These are phyloP conservation scores for Ophiostoma sp. DNA, from an alignment of 2,329 filamentous ascomycete species.

Conservation along the genomic window DNA sequence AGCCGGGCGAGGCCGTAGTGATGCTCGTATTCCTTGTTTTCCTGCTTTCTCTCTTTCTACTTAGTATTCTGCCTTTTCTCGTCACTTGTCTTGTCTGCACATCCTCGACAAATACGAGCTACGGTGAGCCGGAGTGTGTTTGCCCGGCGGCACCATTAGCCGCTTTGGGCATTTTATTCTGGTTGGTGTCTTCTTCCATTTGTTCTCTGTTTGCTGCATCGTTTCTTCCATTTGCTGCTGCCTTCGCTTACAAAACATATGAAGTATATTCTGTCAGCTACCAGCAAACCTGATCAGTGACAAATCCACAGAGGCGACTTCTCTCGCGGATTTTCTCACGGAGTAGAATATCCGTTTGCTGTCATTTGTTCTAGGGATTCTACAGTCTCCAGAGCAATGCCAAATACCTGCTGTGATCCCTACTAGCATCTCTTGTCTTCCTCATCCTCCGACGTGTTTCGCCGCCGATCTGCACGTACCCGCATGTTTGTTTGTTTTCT, in stretches of 20 bases:
- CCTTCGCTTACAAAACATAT: not conserved
- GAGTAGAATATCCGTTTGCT: not conserved
- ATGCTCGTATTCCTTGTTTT: constrained; percentile 6
- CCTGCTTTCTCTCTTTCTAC: not conserved
- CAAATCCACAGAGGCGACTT: constrained; percentile 10
- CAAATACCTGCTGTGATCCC: not conserved
- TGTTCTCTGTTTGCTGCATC: not conserved
- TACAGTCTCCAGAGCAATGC: constrained; percentile 4
- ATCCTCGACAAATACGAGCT: constrained; percentile 2
- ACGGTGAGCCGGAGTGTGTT: constrained; percentile 7
- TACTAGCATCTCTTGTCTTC: constrained; percentile 10
- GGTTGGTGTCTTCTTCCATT: not conserved
- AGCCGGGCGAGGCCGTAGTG: constrained; percentile 3
- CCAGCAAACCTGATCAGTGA: constrained; percentile 1
- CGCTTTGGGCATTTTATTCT: not conserved
- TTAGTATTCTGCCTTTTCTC: not conserved
- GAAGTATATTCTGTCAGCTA: not conserved
- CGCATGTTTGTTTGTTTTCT: not conserved
- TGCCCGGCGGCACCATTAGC: constrained; percentile 7
- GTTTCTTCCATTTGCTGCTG: constrained; percentile 3
- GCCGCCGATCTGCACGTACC: constrained; percentile 6
- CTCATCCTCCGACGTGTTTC: not conserved
- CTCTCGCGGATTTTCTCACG: not conserved
- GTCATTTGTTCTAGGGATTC: not conserved
- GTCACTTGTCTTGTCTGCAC: not conserved